Evolutionary conservation across 2,329 filamentous ascomycete genomes (phyloP).

Genomic region (Leptographium galeiforme): DNA sequence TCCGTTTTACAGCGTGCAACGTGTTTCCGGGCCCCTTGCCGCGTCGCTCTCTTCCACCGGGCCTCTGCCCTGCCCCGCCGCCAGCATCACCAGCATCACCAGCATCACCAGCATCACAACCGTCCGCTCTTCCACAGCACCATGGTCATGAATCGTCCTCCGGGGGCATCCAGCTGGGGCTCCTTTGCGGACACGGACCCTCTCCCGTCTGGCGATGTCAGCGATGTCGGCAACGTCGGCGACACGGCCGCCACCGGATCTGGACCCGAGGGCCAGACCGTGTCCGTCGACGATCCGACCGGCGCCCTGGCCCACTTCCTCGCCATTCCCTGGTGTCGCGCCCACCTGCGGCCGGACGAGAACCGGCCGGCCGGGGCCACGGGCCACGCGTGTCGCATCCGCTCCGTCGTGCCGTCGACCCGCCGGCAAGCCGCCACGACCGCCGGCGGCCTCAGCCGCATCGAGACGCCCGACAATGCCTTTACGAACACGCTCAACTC

Average conservation of each 20-base stretch:
- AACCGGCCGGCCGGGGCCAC: neutral
- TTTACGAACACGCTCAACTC: conserved; percentile 38
- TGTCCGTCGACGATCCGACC: too few species aligned
- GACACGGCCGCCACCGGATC: neutral
- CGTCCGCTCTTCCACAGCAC: too few species aligned
- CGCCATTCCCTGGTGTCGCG: conserved; percentile 34
- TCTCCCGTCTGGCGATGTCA: too few species aligned
- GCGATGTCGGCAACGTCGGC: neutral
- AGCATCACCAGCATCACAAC: neutral
- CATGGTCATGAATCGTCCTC: neutral
- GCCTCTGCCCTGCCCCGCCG: too few species aligned
- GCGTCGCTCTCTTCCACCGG: too few species aligned
- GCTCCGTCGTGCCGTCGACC: conserved; percentile 22
- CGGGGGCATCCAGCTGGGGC: neutral
- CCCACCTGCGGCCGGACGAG: conserved; percentile 25
- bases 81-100: too few species aligned
- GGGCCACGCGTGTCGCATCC: conserved; percentile 14
- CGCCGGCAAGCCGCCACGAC: neutral
- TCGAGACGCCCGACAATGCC: conserved; percentile 3
- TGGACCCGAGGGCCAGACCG: neutral
- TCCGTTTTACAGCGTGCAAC: too few species aligned
- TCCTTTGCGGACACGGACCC: neutral
- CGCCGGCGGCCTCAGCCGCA: conserved; percentile 1
- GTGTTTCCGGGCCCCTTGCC: too few species aligned
- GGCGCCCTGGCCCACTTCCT: conserved; percentile 14